Percentiles rank a stretch among this genome's conserved stretches.
Evolutionary conservation across 768 basidiomycete genomes (phyloP).

Genomic region (Panus rudis): DNA sequence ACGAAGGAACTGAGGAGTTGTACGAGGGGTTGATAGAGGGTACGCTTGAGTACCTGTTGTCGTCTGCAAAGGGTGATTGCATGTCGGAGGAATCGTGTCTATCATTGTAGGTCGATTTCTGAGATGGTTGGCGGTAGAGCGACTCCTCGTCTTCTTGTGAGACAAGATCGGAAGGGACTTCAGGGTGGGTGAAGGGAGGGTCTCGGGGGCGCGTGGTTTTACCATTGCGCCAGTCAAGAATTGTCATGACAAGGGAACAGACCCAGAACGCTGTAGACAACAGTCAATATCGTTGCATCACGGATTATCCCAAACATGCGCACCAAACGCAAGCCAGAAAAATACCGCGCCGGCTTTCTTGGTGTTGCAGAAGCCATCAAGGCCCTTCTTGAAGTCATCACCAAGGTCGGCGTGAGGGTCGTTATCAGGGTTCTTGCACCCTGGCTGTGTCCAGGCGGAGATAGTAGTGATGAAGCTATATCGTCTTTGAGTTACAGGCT

Average conservation of each 20-base stretch:
- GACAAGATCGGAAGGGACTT: conserved; percentile 20
- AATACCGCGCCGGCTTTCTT: conserved; percentile 90
- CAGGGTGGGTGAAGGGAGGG: conserved; percentile 68
- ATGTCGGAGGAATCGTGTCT: conserved; percentile 16
- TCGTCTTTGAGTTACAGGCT: conserved; percentile 11
- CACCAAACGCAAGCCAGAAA: conserved; percentile 81
- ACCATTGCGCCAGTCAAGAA: conserved; percentile 75
- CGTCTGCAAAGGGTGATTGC: conserved; percentile 46
- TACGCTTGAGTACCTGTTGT: conserved; percentile 40
- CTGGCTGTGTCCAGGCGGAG: conserved; percentile 82
- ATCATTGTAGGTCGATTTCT: conserved; percentile 12
- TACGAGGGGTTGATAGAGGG: conserved; percentile 19
- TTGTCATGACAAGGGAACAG: conserved; percentile 55
- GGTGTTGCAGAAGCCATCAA: conserved; percentile 83
- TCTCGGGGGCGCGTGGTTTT: conserved; percentile 51
- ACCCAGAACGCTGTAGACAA: conserved; percentile 64
- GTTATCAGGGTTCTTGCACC: conserved; percentile 78
- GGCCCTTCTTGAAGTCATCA: conserved; percentile 58
- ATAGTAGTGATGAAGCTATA: conserved; percentile 67
- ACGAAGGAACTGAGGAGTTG: no score
- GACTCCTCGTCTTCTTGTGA: conserved; percentile 45
- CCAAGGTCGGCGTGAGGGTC: conserved; percentile 69
- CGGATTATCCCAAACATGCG: conserved; percentile 18
- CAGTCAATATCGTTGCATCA: conserved; percentile 4
- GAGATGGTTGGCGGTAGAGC: conserved; percentile 38